Base-by-base conservation (phyloP, 495 filamentous ascomycete species). In the Xylaria sp. region DNA sequence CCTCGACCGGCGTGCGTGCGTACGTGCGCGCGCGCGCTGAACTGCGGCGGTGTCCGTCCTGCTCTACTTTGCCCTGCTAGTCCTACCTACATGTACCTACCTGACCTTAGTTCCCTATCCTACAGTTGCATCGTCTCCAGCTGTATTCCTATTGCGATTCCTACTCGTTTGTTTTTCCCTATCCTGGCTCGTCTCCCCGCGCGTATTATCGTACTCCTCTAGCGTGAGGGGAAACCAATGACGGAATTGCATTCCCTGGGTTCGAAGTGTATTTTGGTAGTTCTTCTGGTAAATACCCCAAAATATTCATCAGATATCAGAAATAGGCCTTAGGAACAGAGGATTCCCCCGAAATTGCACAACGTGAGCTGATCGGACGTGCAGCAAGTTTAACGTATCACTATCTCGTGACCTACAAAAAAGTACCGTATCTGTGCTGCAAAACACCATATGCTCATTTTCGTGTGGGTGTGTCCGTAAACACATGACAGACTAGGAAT, bases 291-390 rank as follows among this genome's bases (percentile, higher is more conserved):
- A 59, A 59, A 11, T 21, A 59, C 57, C 17, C 31, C 7, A 21
- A 19, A 59, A 59, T 59, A 35, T 33, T 59, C 26, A 6, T n/a
- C 29, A 31, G 29, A 17, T 0, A 17, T 17, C 12, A 31, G 24
- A 9, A 26, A 26, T 63, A 46, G 61, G 61, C 3, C n/a, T 19
- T 12, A 15, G 21, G 12, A 52, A 31, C 26, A 21, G 8, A 24
- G 11, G 5, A 8, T 24, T n/a, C 15, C 15, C n/a, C 46, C 46
- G 63, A 8, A 67, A 19, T 67, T 37, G 64, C 48, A 55, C 64
- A 43, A n/a, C 35, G 33, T 55, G 64, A 55, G 64, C 64, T 31
- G 48, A 67, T 67, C 64, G 48, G 64, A 55, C 64, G 35, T 55
- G 21, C 29, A 55, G 46, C 33, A 17, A 21, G 62, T 37, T 15